Base-by-base conservation (phyloP, 768 basidiomycete species). In the Calocybe gangraenosa region DNA sequence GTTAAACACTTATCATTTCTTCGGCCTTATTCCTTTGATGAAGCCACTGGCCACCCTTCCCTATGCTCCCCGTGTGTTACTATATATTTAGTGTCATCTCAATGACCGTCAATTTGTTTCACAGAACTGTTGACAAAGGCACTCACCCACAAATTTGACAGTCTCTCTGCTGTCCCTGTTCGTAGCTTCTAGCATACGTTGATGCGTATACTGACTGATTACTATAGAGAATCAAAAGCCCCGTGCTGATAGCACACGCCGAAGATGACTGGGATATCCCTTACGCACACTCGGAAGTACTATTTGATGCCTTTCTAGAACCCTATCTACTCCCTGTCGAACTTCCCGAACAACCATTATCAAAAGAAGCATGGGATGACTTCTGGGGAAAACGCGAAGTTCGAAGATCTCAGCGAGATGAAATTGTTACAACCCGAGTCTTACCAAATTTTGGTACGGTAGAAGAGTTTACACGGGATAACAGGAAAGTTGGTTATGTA, bases 181-280 rank as follows among this genome's bases (percentile, higher is more conserved):
- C 40, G 79, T 57, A 7, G 13, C n/a, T 32, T 28, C 9, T 17
- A 33, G n/a, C 11, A 1, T 7, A 31, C 40, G 15, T 34, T 20
- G 34, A n/a, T 20, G 21, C 50, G 13, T 10, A 21, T 17, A 21
- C 17, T 56, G n/a, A n/a, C n/a, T n/a, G n/a, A n/a, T n/a, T n/a
- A n/a, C n/a, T n/a, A n/a, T n/a, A 90, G 87, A 69, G 73, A 46
- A 78, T 92, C 52, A 79, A 81, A 40, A 74, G 73, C 0, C 75
- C 86, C 5, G 74, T 90, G 2, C 65, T 93, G 25, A 78, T 95
- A 52, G 81, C 75, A 0, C 92, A 95, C 57, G 81, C 90, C 42
- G 68, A 76, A 58, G 72, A 92, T 58, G 92, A 95, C 65, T 75
- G 70, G 62, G 85, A 90, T 18, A 91, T 94, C 40, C 84, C 87